Conservation (phyloP, 2,329 filamentous ascomycete genomes). For the Talaromyces sp. region DNA sequence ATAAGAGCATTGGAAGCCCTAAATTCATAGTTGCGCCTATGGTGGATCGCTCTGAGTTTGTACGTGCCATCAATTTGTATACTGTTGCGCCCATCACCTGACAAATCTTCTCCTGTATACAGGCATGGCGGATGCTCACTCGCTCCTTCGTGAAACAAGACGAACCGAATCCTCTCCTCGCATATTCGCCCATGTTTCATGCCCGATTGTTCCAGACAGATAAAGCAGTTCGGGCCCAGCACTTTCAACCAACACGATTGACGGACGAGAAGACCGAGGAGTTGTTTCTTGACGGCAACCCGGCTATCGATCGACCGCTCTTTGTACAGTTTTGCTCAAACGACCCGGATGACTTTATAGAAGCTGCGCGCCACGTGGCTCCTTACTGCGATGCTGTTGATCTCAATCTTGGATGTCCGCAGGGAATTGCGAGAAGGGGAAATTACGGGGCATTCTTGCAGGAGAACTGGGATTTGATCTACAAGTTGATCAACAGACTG, state of each 20-base stretch:
- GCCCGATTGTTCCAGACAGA: slow-evolving; percentile 79
- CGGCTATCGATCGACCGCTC: slow-evolving; percentile 74
- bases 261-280: slow-evolving; percentile 25
- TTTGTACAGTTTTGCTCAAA: slow-evolving; percentile 88
- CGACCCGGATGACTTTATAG: slow-evolving; percentile 41
- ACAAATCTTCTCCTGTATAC: slow-evolving; percentile 12
- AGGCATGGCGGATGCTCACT: slow-evolving; percentile 97
- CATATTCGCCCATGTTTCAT: slow-evolving; percentile 96
- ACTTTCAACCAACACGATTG: slow-evolving; percentile 66
- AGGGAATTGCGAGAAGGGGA: slow-evolving; percentile 86
- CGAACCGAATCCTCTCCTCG: slow-evolving; percentile 62
- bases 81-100: not conserved
- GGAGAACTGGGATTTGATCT: slow-evolving; percentile 81
- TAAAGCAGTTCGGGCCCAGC: slow-evolving; percentile 66
- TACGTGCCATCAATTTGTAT: slow-evolving; percentile 41
- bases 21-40: slow-evolving; percentile 91
- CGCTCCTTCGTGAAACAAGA: slow-evolving; percentile 76
- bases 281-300: slow-evolving; percentile 78
- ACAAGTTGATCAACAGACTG: slow-evolving; percentile 74
- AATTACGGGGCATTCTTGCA: slow-evolving; percentile 93
- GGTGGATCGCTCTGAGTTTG: slow-evolving; percentile 98
- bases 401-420: slow-evolving; percentile 90
- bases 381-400: slow-evolving; percentile 94
- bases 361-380: slow-evolving; percentile 70
- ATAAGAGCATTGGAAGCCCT: slow-evolving; percentile 88